A percentile compares a stretch with the other conserved stretches of the same genome.
phyloP scores from a whole-genome alignment of 805 yeast genomes.

The Kuraishia hungarica region DNA sequence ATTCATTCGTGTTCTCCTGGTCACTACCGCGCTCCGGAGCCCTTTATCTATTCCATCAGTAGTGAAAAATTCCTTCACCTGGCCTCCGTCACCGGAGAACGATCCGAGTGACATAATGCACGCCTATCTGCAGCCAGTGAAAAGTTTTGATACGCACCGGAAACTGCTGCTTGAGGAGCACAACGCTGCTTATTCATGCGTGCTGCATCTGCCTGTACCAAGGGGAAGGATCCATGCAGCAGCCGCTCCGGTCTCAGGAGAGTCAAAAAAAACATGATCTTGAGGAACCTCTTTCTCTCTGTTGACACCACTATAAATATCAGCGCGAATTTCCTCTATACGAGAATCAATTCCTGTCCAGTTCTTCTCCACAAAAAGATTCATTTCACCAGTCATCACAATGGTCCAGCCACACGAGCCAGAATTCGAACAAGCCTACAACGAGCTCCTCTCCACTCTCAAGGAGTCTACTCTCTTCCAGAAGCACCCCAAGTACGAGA shows the following conservation, averaged over 20 bases:
- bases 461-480: constrained; percentile 86
- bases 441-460: constrained; percentile 83
- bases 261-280: not conserved
- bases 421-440: constrained; percentile 97
- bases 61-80: not conserved
- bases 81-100: not conserved
- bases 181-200: not conserved
- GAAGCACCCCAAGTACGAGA: constrained; percentile 83
- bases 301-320: not conserved
- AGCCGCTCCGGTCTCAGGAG: not conserved
- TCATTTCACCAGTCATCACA: constrained; percentile 8
- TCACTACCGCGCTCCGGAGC: not conserved
- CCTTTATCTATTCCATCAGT: not conserved
- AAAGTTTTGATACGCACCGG: not conserved
- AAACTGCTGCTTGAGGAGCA: not conserved
- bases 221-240: not conserved
- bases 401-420: constrained; percentile 91
- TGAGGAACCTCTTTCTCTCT: not conserved
- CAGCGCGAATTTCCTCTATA: not conserved
- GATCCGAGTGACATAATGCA: not conserved
- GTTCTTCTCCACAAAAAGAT: not conserved
- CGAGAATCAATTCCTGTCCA: constrained; percentile 1
- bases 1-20: not conserved
- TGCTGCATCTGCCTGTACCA: not conserved
- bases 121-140: not conserved